Base-by-base conservation (phyloP, 2,329 filamentous ascomycete genomes). In the Cladosporium sp. region DNA sequence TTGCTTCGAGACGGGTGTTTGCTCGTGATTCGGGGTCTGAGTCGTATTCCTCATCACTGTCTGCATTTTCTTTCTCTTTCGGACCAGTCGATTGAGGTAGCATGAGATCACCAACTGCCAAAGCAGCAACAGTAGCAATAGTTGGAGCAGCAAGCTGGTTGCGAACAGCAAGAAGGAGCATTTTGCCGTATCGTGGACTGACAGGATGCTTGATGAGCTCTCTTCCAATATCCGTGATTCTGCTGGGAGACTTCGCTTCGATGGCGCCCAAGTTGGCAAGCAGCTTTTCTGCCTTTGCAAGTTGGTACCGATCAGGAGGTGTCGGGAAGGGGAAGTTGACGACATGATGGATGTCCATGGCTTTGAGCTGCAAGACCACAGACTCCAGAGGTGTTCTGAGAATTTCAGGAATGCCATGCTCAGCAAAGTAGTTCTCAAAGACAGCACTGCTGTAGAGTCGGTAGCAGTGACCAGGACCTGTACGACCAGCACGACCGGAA, bases 301-400 rank as follows among this genome's bases (percentile, higher is more conserved):
- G 80, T 63, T 86, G 90, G 55, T 86, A 80, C 14, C 86, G 82
- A 66, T 92, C 88, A 1, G 94, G 94, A 0, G 92, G 87, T 14
- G 93, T 97, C 3, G 94, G 94, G 72, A 97, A 99, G 0, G 95
- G 94, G 72, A 99, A 99, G 73, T 94, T 95, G 71, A 90, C 83
- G 7, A 99, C 88, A 59, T 92, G 87, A 61, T 93, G 89, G 34
- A 97, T 84, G 57, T 92, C 90, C 90, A 99, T 96, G 52, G 88
- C 86, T 78, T 97, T 99, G 67, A 99, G 84, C 72, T 97, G 92
- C 38, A 99, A 79, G 1, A 97, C 92, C 3, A 97, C 75, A 34
- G 75, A 90, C 73, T 99, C 94, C 28, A 97, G 90, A 0, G 94
- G 93, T 75, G 94, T 96, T 22, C 92, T 84, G 50, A 95, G 76